Base-by-base conservation (phyloP, 306 rosid genomes). In the Malus fusca region DNA sequence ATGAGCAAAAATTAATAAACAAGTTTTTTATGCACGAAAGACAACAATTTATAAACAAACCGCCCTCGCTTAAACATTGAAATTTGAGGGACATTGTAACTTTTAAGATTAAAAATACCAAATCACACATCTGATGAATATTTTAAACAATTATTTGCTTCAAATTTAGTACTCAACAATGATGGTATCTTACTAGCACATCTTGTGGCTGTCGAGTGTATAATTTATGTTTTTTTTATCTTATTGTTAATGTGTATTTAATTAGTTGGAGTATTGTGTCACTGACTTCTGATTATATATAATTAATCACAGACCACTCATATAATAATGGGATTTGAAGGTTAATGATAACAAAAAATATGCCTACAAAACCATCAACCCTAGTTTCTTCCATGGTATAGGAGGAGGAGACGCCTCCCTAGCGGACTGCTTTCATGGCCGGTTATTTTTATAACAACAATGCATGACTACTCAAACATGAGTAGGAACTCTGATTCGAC, bases 241-340 rank as follows among this genome's bases (percentile, higher is more conserved):
- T 42, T 21, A 8, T 59, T 74, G 30, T 19, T 60, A 60, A 10
- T 71, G 4, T 28, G 31, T 44, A 6, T 44, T 40, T 61, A 31
- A 31, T 31, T 60, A 21, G 22, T 72, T 18, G 59, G 68, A 23
- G n/a, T 73, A 40, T 19, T 73, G 77, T 42, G 77, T 56, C 69
- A 18, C 68, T 73, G 53, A 18, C 8, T 37, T 37, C 42, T 48
- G 55, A 48, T 48, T 48, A 48, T 48, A 48, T 48, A 48, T 48
- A 48, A 56, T 22, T 56, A 44, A 74, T 74, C 77, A 74, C 69
- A 62, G 61, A 74, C 77, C 70, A 28, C 46, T 74, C 28, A 58
- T 62, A 43, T 59, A 44, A 62, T 62, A 44, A 62, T 21, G 11
- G 69, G 58, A 6, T 44, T 43, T 26, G 44, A 21, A 19, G 61